Evolutionary conservation across 305 asterid genomes (phyloP).

Genomic region (Solanum hybrid): DNA sequence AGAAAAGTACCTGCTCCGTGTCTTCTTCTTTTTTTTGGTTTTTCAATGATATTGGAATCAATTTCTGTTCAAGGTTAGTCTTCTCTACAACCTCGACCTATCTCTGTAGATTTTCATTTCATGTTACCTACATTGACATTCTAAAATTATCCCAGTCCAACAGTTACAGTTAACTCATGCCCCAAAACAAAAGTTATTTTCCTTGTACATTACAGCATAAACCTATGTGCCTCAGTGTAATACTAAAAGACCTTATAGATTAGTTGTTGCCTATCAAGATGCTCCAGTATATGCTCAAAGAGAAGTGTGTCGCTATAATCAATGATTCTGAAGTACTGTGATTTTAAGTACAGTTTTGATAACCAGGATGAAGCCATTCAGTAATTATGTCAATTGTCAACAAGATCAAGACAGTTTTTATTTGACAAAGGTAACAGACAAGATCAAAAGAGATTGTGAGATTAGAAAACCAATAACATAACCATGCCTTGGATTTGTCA

Average conservation of each 20-base stretch:
- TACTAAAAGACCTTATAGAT: background rate
- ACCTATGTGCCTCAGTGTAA: background rate
- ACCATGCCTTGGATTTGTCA: background rate
- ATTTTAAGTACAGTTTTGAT: background rate
- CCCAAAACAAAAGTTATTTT: background rate
- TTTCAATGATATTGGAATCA: background rate
- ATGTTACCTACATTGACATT: background rate
- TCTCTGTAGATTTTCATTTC: background rate
- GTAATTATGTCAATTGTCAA: background rate
- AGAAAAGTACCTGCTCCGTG: background rate
- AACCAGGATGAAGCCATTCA: background rate
- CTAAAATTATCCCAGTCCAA: background rate
- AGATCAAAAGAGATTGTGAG: background rate
- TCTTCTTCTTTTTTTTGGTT: background rate
- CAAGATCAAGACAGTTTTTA: background rate
- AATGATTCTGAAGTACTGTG: background rate
- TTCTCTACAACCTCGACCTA: background rate
- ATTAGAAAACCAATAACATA: background rate
- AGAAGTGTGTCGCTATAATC: background rate
- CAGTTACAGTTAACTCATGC: background rate
- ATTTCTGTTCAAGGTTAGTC: background rate
- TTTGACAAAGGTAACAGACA: background rate
- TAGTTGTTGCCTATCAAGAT: background rate
- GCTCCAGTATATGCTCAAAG: background rate
- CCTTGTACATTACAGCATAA: background rate